Percentiles rank a stretch among this genome's conserved stretches.
Evolutionary conservation across 805 yeast genomes (phyloP).

Genomic region (Blastobotrys muscicola): DNA sequence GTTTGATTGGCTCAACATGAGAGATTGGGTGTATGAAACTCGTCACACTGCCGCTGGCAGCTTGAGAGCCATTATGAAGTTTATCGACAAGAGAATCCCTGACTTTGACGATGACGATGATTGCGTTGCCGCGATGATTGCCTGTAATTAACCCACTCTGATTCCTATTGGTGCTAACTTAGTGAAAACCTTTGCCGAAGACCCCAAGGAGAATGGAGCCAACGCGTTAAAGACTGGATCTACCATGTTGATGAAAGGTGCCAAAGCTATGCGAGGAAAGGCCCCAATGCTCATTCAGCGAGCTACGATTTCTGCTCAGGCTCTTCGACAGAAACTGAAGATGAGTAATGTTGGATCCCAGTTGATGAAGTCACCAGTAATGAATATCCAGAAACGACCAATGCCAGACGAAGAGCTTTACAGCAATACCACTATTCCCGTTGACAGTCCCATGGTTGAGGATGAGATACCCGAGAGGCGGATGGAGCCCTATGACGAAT

Average conservation of each 20-base stretch:
- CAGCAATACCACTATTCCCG: no score
- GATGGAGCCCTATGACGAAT: no score
- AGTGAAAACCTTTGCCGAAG: no score
- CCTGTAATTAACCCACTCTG: no score
- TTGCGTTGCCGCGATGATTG: no score
- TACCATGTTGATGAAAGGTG: background rate
- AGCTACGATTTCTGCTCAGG: background rate
- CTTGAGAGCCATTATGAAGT: background rate
- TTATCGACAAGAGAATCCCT: background rate
- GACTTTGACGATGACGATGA: slow-evolving; percentile 1
- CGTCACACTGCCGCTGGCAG: background rate
- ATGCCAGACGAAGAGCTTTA: no score
- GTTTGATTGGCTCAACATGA: background rate
- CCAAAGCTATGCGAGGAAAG: background rate
- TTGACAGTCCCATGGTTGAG: no score
- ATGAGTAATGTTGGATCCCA: slow-evolving; percentile 5
- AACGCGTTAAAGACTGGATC: background rate
- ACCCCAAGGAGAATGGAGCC: no score
- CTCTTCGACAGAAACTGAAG: background rate
- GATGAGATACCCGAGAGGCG: no score
- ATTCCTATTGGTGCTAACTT: no score
- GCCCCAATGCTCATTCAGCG: background rate
- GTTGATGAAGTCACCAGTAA: slow-evolving; percentile 2
- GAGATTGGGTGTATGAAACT: background rate
- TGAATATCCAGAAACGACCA: background rate